These are phyloP conservation scores for Argentina anserina DNA, from an alignment of 306 rosid species.

Conservation along the genomic window DNA sequence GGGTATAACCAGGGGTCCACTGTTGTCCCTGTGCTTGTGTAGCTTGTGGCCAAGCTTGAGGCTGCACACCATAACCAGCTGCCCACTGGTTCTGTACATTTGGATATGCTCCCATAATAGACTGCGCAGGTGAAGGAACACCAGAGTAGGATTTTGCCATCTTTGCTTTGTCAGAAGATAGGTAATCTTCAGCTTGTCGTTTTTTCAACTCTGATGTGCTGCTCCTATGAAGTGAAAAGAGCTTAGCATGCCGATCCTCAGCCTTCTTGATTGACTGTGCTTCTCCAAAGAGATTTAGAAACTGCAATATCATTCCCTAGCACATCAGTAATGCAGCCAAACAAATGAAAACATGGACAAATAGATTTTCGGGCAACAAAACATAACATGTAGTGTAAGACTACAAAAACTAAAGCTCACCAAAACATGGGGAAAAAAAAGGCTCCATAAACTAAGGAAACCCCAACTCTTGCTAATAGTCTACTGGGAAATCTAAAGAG, in stretches of 20 bases:
- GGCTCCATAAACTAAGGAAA: no score
- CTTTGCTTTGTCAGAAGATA: conserved; percentile 83
- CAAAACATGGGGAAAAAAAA: no score
- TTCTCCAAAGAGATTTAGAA: conserved; percentile 90
- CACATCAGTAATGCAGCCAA: conserved; percentile 16
- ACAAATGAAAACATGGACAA: background rate
- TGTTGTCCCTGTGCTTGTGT: conserved; percentile 94
- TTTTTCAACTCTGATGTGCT: conserved; percentile 82
- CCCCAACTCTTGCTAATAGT: background rate
- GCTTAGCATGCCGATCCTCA: conserved; percentile 90
- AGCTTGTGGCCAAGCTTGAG: conserved; percentile 93
- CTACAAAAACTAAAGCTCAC: no score
- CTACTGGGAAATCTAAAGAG: background rate
- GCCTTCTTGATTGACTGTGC: conserved; percentile 79
- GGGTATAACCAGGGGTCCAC: conserved; percentile 89
- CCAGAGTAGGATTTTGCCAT: conserved; percentile 62
- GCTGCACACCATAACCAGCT: conserved; percentile 70
- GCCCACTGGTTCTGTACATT: conserved; percentile 83
- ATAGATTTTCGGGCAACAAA: background rate
- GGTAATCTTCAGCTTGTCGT: conserved; percentile 90
- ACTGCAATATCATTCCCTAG: conserved; percentile 48
- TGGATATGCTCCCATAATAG: conserved; percentile 76
- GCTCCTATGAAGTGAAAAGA: conserved; percentile 80
- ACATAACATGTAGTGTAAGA: no score
- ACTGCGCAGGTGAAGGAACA: conserved; percentile 76